phyloP scores from a whole-genome alignment of 768 basidiomycete species.

The Suillus variegatus region DNA sequence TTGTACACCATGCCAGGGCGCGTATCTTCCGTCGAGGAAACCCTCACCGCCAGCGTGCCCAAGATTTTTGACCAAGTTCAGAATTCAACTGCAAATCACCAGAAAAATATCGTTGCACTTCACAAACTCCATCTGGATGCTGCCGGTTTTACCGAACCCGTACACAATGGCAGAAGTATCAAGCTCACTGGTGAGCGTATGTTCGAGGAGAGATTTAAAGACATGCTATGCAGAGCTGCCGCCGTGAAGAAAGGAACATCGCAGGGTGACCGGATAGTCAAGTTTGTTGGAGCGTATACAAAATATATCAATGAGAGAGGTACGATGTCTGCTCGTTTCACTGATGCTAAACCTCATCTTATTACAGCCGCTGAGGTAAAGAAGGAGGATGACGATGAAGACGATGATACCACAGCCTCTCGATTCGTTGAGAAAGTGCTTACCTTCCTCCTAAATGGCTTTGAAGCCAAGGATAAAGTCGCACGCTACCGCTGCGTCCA shows the following conservation, averaged over 20 bases:
- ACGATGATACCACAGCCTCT: slow-evolving; percentile 68
- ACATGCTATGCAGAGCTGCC: slow-evolving; percentile 60
- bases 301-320: slow-evolving; percentile 78
- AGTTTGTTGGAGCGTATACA: slow-evolving; percentile 81
- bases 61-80: slow-evolving; percentile 84
- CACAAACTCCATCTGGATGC: slow-evolving; percentile 77
- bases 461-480: slow-evolving; percentile 83
- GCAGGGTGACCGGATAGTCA: slow-evolving; percentile 75
- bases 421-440: slow-evolving; percentile 70
- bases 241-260: slow-evolving; percentile 78
- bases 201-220: slow-evolving; percentile 69
- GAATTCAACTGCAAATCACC: slow-evolving; percentile 73
- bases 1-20: slow-evolving; percentile 31
- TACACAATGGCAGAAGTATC: slow-evolving; percentile 48
- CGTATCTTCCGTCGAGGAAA: slow-evolving; percentile 26
- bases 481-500: slow-evolving; percentile 81
- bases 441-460: slow-evolving; percentile 74
- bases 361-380: slow-evolving; percentile 38
- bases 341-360: background rate
- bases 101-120: slow-evolving; percentile 84
- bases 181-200: slow-evolving; percentile 74
- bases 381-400: slow-evolving; percentile 41
- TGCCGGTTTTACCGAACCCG: slow-evolving; percentile 48
- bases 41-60: slow-evolving; percentile 40
- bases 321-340: slow-evolving; percentile 28